Conservation (phyloP, 2,329 filamentous ascomycete genomes). For the Monosporascus cannonballus region DNA sequence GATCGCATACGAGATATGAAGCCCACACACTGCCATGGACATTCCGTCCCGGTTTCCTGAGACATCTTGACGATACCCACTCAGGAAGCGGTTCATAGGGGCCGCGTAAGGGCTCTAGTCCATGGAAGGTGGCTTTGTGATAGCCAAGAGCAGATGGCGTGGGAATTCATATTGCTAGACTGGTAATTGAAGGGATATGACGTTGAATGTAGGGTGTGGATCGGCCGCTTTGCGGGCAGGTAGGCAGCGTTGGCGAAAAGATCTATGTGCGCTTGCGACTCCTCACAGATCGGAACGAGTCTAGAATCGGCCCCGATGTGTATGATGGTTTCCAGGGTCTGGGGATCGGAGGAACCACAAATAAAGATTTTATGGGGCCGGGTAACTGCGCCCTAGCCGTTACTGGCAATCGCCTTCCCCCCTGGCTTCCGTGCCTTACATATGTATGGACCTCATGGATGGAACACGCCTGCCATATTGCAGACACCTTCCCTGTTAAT, state of each 20-base stretch:
- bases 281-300: background rate
- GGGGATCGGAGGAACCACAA: slow-evolving; percentile 2
- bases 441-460: background rate
- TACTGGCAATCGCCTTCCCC: no score
- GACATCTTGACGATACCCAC: background rate
- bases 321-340: slow-evolving; percentile 2
- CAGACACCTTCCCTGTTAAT: background rate
- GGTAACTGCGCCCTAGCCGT: no score
- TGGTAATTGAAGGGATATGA: no score
- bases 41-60: background rate
- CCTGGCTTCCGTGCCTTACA: background rate
- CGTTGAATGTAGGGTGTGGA: no score
- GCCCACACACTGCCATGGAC: background rate
- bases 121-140: no score
- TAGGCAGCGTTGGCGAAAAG: background rate
- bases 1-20: no score
- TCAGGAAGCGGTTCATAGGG: background rate
- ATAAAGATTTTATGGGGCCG: background rate
- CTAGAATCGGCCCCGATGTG: background rate
- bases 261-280: background rate
- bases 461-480: background rate
- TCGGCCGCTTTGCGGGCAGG: no score
- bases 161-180: no score
- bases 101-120: no score
- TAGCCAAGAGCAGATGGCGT: no score